Base-by-base conservation (phyloP, 345 rosid genomes). In the Arabis hirsuta region DNA sequence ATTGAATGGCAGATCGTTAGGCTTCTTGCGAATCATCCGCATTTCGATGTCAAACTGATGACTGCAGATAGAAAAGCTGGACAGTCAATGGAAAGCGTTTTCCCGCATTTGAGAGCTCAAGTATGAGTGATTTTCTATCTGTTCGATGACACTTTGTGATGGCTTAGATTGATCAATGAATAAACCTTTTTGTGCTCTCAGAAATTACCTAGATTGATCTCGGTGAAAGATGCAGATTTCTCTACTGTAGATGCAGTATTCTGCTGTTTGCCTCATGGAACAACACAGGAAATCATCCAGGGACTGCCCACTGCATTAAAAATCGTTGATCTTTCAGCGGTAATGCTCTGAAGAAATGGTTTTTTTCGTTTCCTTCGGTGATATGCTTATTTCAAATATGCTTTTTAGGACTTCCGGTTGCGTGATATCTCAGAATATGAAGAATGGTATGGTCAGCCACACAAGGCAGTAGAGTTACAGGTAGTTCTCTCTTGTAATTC, bases 51-150 rank as follows among this genome's bases (percentile, higher is more conserved):
- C 69, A 83, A 86, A 38, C 65, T 90, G 55, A 90, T 92, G 98
- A 96, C 98, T 65, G 98, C 99, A 31, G 99, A 96, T 76, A 90
- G 97, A 79, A 96, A 96, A 82, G 98, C 98, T 52, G 98, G 99
- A n/a, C 94, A 90, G 69, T 77, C 96, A 38, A 85, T 96, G 76
- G 92, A 9, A 65, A 65, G 98, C 7, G 96, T 88, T 43, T 96
- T 92, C 81, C 89, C 95, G 55, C 97, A 96, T 52, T 82, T 92
- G 51, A 72, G 75, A 55, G 69, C 89, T 53, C 96, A 88, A 53
- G 98, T 96, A 84, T 50, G 24, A 65, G 8, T 41, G n/a, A 12
- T 62, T 45, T n/a, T 54, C 5, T 26, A 46, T 12, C 16, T 5
- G 0, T 12, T 16, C 2, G 26, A 36, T 16, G 32, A 3, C 48